Base-by-base conservation (phyloP, 2,329 filamentous ascomycete genomes). In the Fusarium subglutinans region DNA sequence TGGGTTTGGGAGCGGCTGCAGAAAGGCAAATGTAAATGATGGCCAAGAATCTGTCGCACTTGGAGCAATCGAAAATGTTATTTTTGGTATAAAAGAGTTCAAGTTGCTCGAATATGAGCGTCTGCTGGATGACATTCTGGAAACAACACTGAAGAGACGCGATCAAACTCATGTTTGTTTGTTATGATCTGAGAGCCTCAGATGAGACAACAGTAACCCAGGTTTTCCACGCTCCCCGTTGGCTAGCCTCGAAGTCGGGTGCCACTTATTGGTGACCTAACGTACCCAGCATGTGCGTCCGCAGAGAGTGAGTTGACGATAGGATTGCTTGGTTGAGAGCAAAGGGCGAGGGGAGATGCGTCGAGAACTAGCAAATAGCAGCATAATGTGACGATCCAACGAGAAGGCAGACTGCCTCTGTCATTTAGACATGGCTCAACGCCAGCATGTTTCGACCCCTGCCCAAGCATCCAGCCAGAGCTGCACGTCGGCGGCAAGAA, bases 111-210 rank as follows among this genome's bases (percentile, higher is more conserved):
- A 47, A 38, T 38, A 40, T 26, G 15, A 60, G 35, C 48, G 44
- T 60, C 71, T 62, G 45, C 37, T 59, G 48, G 53, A 75, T 69
- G 54, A 66, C 65, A 68, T 37, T 48, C 40, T 41, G 51, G n/a
- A 57, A 38, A 44, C 59, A 58, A 61, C 51, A 54, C 68, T 24
- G 47, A 56, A 45, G 28, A 65, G 67, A 77, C 75, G 71, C 75
- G 73, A 62, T 67, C 54, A 63, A 71, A 70, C 56, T 56, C 61
- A 64, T 70, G 57, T 72, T 70, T 64, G 68, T 74, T 74, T 77
- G 72, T 77, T 77, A 72, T 77, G 76, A 75, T 77, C 54, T 41
- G 72, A 75, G 58, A 66, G 41, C 51, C 50, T 70, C 71, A 48
- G 41, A 43, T 74, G 76, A 77, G 76, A 77, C 76, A 78, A 66